Base-by-base conservation (phyloP, 805 yeast genomes). In the Suhomyces sp. region DNA sequence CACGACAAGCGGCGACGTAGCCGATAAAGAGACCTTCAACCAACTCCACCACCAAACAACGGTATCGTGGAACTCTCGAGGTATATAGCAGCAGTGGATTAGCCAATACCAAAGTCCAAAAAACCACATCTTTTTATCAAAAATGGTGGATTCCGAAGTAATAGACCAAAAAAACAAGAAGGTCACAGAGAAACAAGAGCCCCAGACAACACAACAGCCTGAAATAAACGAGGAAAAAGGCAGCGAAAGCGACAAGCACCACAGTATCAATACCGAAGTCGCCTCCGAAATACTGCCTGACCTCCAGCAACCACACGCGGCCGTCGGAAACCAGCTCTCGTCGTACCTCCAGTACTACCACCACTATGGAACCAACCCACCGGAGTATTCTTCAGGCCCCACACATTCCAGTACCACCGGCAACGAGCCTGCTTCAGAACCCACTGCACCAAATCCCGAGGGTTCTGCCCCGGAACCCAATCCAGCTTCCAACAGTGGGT, bases 291-390 rank as follows among this genome's bases (percentile, higher is more conserved):
- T 46, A 26, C 47, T 38, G 24, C 38, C 13, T 13, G 23, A 48
- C 40, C 45, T 23, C 24, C 44, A 27, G 10, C 46, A 48, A 33
- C 50, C 49, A 2, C 49, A 35, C 10, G 27, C 38, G 22, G 49
- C 44, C 13, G 49, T 47, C 15, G 49, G 49, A 13, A 47, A 24
- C 36, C 49, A 35, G 35, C 49, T 47, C 19, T 35, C 49, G n/a
- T 47, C 49, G 23, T 47, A 47, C n/a, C 49, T 47, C 33, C 49
- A 47, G 44, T 47, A 47, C 44, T 47, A 47, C 27, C 49, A 47
- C 17, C 35, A 47, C 23, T 47, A 29, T 23, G 49, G 49, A 22
- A 35, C 31, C 9, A 47, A 47, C 36, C 44, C 38, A 4, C 38
- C 48, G 8, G 19, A 17, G 9, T 31, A 31, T 41, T 24, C 33